phyloP scores from a whole-genome alignment of 345 rosid genomes.

The Odontarrhena argentea region DNA sequence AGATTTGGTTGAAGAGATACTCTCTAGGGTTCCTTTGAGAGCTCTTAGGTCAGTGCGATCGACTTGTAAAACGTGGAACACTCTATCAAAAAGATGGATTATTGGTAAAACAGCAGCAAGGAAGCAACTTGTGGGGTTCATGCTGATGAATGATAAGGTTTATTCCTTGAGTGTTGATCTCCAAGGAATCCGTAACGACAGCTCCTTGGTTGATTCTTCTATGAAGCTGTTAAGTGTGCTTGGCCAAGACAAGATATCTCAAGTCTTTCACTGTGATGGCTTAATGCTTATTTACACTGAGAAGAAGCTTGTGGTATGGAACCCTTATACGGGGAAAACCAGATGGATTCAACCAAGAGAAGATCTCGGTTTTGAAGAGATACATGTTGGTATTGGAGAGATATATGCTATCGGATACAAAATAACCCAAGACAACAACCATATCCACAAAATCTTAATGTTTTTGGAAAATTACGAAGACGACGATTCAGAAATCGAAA shows the following conservation, averaged over 20 bases:
- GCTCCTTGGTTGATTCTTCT: no score
- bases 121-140: background rate
- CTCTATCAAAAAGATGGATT: no score
- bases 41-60: background rate
- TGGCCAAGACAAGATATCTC: no score
- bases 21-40: no score
- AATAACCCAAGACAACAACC: background rate
- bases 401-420: background rate
- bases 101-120: background rate
- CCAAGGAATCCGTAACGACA: no score
- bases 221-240: background rate
- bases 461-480: background rate
- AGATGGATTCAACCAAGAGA: background rate
- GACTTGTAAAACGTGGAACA: background rate
- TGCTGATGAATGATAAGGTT: background rate
- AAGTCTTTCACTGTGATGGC: background rate
- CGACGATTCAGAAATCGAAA: background rate
- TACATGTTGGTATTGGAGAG: background rate
- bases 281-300: no score
- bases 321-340: background rate
- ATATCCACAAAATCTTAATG: slow-evolving; percentile 16
- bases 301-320: background rate
- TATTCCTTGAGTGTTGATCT: no score
- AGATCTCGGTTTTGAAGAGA: background rate
- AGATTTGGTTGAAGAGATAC: background rate